A percentile compares a stretch with the other conserved stretches of the same genome.
phyloP scores from a whole-genome alignment of 768 basidiomycete species.

The Tylopilus rubrobrunneus region DNA sequence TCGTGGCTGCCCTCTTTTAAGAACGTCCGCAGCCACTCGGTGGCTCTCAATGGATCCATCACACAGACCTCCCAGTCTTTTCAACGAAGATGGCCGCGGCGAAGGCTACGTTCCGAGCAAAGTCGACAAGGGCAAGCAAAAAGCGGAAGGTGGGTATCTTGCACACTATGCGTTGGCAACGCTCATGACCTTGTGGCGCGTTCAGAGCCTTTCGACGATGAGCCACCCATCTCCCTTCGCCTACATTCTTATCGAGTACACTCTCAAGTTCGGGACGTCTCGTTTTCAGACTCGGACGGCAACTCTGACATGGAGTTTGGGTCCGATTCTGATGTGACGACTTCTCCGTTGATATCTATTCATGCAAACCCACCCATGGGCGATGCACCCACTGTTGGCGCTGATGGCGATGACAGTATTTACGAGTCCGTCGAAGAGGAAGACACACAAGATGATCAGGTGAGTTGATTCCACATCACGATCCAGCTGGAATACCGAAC shows the following conservation, averaged over 20 bases:
- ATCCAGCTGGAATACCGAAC: not conserved
- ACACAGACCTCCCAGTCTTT: conserved; percentile 13
- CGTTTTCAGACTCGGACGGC: conserved; percentile 8
- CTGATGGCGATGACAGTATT: conserved; percentile 14
- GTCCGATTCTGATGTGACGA: conserved; percentile 3
- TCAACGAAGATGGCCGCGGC: not conserved
- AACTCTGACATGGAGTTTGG: not conserved
- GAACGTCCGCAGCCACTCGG: not conserved
- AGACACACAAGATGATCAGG: conserved; percentile 1
- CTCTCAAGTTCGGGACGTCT: not conserved
- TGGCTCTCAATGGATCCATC: conserved; percentile 9
- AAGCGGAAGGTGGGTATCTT: conserved; percentile 12
- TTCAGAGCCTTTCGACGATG: conserved; percentile 10
- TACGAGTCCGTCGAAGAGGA: conserved; percentile 17
- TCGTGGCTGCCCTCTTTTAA: conserved; percentile 13
- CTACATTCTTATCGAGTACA: not conserved
- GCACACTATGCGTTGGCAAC: not conserved
- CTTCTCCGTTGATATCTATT: not conserved
- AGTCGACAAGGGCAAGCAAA: conserved; percentile 19
- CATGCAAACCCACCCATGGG: not conserved
- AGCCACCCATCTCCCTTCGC: not conserved
- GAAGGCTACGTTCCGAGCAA: not conserved
- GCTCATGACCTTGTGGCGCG: not conserved
- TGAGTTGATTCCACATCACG: conserved; percentile 20
- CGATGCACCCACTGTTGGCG: not conserved